These are phyloP conservation scores for Croton setiger DNA, from an alignment of 441 rosid genomes.

Conservation along the genomic window DNA sequence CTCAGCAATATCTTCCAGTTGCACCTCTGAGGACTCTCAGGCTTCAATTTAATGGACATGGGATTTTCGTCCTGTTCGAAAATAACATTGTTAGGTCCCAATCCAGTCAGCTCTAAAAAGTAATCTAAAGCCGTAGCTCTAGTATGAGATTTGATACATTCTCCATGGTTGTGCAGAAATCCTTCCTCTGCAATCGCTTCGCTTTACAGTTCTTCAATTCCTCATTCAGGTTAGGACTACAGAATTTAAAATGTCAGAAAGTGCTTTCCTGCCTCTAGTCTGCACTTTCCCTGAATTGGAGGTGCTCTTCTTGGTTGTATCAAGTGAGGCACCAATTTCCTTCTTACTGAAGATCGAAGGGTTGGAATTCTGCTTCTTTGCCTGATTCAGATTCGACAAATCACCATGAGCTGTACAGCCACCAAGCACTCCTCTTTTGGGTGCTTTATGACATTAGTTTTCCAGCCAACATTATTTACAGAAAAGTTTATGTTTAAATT, in stretches of 20 bases:
- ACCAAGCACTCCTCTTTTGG: slow-evolving; percentile 37
- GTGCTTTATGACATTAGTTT: slow-evolving; percentile 34
- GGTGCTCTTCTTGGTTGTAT: slow-evolving; percentile 31
- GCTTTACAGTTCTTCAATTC: slow-evolving; percentile 26
- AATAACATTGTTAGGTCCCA: slow-evolving; percentile 26
- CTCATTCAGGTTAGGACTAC: slow-evolving; percentile 29
- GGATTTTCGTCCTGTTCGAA: slow-evolving; percentile 24
- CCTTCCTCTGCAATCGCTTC: slow-evolving; percentile 39
- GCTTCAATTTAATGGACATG: slow-evolving; percentile 13
- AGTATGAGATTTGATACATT: slow-evolving; percentile 45
- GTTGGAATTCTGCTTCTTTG: slow-evolving; percentile 33
- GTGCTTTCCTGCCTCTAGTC: slow-evolving; percentile 38
- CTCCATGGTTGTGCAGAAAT: slow-evolving; percentile 53
- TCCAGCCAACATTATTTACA: slow-evolving; percentile 32
- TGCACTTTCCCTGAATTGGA: slow-evolving; percentile 31
- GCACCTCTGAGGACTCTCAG: no score
- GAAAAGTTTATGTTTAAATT: slow-evolving; percentile 28
- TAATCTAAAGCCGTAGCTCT: slow-evolving; percentile 32
- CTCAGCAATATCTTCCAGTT: no score
- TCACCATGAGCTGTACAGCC: slow-evolving; percentile 68
- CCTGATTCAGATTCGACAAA: slow-evolving; percentile 46
- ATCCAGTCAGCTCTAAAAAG: slow-evolving; percentile 39
- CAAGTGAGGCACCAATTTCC: slow-evolving; percentile 21
- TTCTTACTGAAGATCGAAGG: slow-evolving; percentile 25
- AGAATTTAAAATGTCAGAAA: slow-evolving; percentile 60